These are phyloP conservation scores for Aureobasidium subglaciale DNA, from an alignment of 2,329 filamentous ascomycete species.

Conservation along the genomic window DNA sequence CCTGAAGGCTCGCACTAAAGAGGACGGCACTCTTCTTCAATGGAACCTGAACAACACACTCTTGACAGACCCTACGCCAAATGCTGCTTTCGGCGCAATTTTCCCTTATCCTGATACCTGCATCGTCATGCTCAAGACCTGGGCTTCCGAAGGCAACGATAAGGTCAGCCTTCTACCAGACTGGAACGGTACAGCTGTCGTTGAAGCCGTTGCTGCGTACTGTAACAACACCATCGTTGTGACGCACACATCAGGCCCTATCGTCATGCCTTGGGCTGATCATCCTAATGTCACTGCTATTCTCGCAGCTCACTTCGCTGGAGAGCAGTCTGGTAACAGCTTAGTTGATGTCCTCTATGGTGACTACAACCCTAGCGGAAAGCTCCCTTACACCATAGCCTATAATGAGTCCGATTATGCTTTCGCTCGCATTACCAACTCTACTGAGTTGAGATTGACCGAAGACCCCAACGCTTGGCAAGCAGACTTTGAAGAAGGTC, in stretches of 20 bases:
- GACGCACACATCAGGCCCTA: slow-evolving; percentile 17
- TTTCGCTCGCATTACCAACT: slow-evolving; percentile 27
- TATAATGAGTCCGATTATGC: slow-evolving; percentile 63
- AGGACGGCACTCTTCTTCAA: slow-evolving; percentile 26
- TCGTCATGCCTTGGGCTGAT: slow-evolving; percentile 19
- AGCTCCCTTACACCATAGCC: slow-evolving; percentile 80
- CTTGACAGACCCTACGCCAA: slow-evolving; percentile 21
- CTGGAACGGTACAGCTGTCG: slow-evolving; percentile 23
- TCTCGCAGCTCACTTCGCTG: slow-evolving; percentile 75
- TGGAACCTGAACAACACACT: slow-evolving; percentile 33
- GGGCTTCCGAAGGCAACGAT: slow-evolving; percentile 20
- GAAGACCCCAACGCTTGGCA: slow-evolving; percentile 37
- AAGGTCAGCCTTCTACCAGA: slow-evolving; percentile 16
- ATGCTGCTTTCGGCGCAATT: slow-evolving; percentile 34
- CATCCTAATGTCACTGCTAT: slow-evolving; percentile 48
- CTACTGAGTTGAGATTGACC: slow-evolving; percentile 25
- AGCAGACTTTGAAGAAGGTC: slow-evolving; percentile 45
- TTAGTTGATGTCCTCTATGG: slow-evolving; percentile 75
- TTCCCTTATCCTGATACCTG: slow-evolving; percentile 36
- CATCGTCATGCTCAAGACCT: slow-evolving; percentile 42
- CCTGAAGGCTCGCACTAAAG: slow-evolving; percentile 22
- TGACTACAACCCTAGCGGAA: slow-evolving; percentile 68
- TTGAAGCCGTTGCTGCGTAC: slow-evolving; percentile 14
- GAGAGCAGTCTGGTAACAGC: slow-evolving; percentile 78
- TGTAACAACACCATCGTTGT: slow-evolving; percentile 20